Conservation (phyloP, 1,284 basidiomycete species). For the Papiliotrema laurentii region DNA sequence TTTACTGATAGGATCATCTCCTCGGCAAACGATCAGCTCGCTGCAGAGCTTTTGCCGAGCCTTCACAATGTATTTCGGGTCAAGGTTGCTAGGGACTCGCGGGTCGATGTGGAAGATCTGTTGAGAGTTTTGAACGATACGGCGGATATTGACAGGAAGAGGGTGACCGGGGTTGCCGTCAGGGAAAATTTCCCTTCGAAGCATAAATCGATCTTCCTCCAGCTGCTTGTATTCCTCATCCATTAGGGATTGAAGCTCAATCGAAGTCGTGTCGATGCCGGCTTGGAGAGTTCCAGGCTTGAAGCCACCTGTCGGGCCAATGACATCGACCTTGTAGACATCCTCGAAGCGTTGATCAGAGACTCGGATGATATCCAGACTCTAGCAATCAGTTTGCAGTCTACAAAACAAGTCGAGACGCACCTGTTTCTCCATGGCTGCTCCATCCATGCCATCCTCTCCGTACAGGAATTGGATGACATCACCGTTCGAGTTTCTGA, state of each 20-base stretch:
- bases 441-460: slow-evolving; percentile 98
- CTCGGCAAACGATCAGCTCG: slow-evolving; percentile 78
- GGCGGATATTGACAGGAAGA: slow-evolving; percentile 88
- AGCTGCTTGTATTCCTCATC: slow-evolving; percentile 85
- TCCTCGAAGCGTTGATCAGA: slow-evolving; percentile 81
- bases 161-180: slow-evolving; percentile 66
- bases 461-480: slow-evolving; percentile 96
- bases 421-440: slow-evolving; percentile 88
- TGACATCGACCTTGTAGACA: slow-evolving; percentile 89
- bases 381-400: slow-evolving; percentile 34
- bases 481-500: slow-evolving; percentile 92
- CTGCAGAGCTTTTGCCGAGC: slow-evolving; percentile 65
- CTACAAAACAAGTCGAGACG: slow-evolving; percentile 4
- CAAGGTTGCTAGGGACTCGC: slow-evolving; percentile 86
- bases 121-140: slow-evolving; percentile 90
- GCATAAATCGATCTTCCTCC: slow-evolving; percentile 64
- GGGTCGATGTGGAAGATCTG: slow-evolving; percentile 98
- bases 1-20: slow-evolving; percentile 66
- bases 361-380: slow-evolving; percentile 80
- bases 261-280: slow-evolving; percentile 86
- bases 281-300: slow-evolving; percentile 77
- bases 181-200: slow-evolving; percentile 82
- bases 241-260: slow-evolving; percentile 81
- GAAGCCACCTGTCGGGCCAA: slow-evolving; percentile 65
- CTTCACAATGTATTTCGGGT: slow-evolving; percentile 81